phyloP scores from a whole-genome alignment of 495 filamentous ascomycete genomes.

The Neurospora hispaniola region DNA sequence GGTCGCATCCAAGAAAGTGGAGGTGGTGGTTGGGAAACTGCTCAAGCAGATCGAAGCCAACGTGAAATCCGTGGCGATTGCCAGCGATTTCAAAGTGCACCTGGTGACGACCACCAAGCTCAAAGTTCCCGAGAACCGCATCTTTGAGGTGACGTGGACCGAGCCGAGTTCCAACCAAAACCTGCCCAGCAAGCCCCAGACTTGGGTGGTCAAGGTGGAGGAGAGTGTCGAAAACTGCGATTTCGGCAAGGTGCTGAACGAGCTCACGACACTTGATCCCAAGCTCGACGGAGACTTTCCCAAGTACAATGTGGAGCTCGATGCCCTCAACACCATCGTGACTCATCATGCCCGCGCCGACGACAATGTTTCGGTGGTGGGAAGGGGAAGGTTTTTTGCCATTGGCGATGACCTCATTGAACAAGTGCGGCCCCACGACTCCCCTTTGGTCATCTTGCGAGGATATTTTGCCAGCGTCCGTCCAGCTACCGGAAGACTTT shows the following conservation, averaged over 20 bases:
- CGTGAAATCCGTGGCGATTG: conserved; percentile 19
- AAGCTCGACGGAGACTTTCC: conserved; percentile 30
- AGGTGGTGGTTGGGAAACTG: conserved; percentile 33
- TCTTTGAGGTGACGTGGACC: conserved; percentile 30
- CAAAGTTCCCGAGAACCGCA: conserved; percentile 18
- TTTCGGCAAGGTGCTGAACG: conserved; percentile 40
- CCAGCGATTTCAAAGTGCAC: conserved; percentile 49
- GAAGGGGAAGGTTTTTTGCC: conserved; percentile 34
- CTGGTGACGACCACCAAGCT: conserved; percentile 35
- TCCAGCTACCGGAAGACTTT: conserved; percentile 49
- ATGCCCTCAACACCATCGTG: conserved; percentile 41
- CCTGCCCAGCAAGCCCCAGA: conserved; percentile 11
- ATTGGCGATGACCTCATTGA: conserved; percentile 12
- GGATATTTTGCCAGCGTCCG: conserved; percentile 62
- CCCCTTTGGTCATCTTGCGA: conserved; percentile 39
- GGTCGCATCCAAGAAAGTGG: conserved; percentile 39
- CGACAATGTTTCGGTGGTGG: conserved; percentile 21
- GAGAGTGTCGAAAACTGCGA: conserved; percentile 24
- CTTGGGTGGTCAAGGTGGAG: conserved; percentile 34
- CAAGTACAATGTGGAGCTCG: conserved; percentile 28
- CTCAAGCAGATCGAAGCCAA: conserved; percentile 16
- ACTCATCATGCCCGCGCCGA: conserved; percentile 29
- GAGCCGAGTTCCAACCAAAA: conserved; percentile 30
- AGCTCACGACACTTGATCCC: conserved; percentile 37
- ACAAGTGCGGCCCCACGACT: conserved; percentile 11